Base-by-base conservation (phyloP, 2,329 filamentous ascomycete genomes). In the Fusarium sp. region DNA sequence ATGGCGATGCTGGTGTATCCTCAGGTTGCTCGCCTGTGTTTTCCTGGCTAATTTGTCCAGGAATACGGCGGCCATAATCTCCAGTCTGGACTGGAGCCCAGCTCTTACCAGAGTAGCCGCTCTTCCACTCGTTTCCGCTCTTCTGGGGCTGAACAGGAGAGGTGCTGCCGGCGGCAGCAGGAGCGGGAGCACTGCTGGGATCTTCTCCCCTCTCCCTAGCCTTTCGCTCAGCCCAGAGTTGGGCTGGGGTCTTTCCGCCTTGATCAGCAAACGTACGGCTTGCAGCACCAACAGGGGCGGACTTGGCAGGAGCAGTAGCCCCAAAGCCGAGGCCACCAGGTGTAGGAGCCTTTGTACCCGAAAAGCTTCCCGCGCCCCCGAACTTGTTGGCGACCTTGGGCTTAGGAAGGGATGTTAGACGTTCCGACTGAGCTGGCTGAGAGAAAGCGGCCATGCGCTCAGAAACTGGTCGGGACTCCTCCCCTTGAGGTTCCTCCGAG, bases 211-310 rank as follows among this genome's bases (percentile, higher is more conserved):
- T 87, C 80, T 96, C 90, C 67, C 90, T 91, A 40, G 93, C 95
- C 85, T 98, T 98, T 85, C 95, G 97, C 85, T 99, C 96, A 1
- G 95, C 95, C 96, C 96, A 99, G 38, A 97, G 84, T 81, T 99
- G 96, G 33, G 96, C 95, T 10, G 96, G 96, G 8, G 96, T 98
- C 85, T 98, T 99, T 69, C 96, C 96, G 70, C 93, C 95, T 80
- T 97, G 86, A 73, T 98, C 95, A 18, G 96, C 96, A 84, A 98
- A 99, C 1, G 94, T 97, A 77, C 94, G 91, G 83, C 94, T 97
- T 40, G 95, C 94, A 71, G 90, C 87, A 30, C 94, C 94, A 30
- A 97, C 87, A 9, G 92, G 90, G 23, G 84, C 77, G 23, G 83
- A 78, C 6, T 90, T 83, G 27, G 89, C 80, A 32, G 89, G 84